Base-by-base conservation (phyloP, 169 alveolate genomes). In the Fabrea salina region DNA sequence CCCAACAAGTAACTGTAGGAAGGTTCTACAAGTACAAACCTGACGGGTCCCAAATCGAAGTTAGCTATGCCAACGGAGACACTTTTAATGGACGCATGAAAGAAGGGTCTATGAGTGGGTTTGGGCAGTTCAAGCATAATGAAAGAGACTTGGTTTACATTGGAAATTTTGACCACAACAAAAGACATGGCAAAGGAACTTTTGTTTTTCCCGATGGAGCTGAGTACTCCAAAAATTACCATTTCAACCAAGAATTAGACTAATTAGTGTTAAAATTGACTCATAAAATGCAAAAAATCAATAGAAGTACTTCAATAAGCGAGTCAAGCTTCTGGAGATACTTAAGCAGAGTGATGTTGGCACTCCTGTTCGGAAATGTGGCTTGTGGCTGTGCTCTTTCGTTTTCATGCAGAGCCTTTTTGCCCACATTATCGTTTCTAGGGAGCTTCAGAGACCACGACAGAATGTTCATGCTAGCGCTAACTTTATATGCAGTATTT, bases 101-200 rank as follows among this genome's bases (percentile, higher is more conserved):
- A 3, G 27, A 54, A 4, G 81, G 81, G 19, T 30, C 22, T n/a
- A 74, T 25, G 35, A 37, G 32, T 19, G 81, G 81, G 22, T 19
- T 74, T 33, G 81, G 81, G 22, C n/a, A 39, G 19, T 13, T 37
- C 39, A 54, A 50, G 22, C n/a, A 49, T 11, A 59, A 70, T 11
- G 64, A 39, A 33, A 64, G 86, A 53, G 66, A 33, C 16, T n/a
- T n/a, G n/a, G 49, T 49, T 22, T 77, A 44, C 33, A 77, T 56
- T 35, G 83, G 83, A 2, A 56, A 57, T 59, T 77, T 77, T 77
- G 22, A 44, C 13, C 78, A 77, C 33, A 67, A 77, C n/a, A 59
- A 49, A 8, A 77, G 54, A 51, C 59, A 79, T 13, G 84, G 84
- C 4, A 32, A 27, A 5, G 84, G 80, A 30, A 66, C 43, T 3